Base-by-base conservation (phyloP, 768 basidiomycete species). In the Lentinus tigrinus region DNA sequence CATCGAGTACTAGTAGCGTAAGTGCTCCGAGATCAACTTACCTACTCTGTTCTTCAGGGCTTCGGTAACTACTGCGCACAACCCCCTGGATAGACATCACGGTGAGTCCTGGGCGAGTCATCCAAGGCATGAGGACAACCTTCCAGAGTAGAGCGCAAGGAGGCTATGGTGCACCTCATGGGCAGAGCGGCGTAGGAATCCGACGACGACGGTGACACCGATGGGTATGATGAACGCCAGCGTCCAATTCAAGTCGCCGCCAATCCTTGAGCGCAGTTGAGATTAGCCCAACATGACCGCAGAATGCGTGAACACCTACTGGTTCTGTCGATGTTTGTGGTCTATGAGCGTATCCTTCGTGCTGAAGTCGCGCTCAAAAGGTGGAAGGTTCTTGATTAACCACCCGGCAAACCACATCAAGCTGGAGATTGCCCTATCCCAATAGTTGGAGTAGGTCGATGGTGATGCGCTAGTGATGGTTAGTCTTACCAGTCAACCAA, bases 21-120 rank as follows among this genome's bases (percentile, higher is more conserved):
- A 1, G 31, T 31, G 31, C 31, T 31, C 21, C 8, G 17, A 37
- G 28, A 27, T 19, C 24, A 28, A 61, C 62, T 71, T 62, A 84
- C 87, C 87, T 39, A 88, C 76, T 67, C 78, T 73, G 61, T 85
- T 82, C 59, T 85, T 87, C 55, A 84, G 63, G 31, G 77, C 71
- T 43, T 77, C 77, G 1, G 84, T 85, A 43, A 83, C 67, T 8
- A 85, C 67, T 9, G 69, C 70, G n/a, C 76, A 76, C 19, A 83
- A 65, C 5, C 77, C 80, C 56, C 82, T 82, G 23, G 6, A 31
- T 4, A 19, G 24, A 7, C 26, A 34, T 9, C 14, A 10, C 3
- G 6, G 31, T 51, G 28, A 17, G 21, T 4, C 19, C 17, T 13
- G 11, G 37, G n/a, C 34, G 17, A 31, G 4, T 4, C 17, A 14